Conservation (phyloP, 1,139 yeast genomes). For the Schizosaccharomyces versatilis region DNA sequence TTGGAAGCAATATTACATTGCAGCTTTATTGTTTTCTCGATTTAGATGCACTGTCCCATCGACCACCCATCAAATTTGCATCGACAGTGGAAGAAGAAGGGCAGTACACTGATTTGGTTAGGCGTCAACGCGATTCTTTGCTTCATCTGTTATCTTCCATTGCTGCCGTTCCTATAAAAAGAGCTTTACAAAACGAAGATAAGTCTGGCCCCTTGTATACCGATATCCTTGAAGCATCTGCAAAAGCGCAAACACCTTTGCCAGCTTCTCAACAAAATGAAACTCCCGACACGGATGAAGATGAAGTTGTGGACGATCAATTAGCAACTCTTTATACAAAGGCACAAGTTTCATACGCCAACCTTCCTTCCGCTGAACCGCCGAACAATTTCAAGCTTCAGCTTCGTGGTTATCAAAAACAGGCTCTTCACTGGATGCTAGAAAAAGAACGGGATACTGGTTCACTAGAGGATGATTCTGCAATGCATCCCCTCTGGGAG, state of each 20-base stretch:
- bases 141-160: neutral
- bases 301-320: constrained; percentile 31
- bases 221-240: neutral
- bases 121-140: neutral
- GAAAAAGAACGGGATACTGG: constrained; percentile 31
- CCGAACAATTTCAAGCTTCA: constrained; percentile 30
- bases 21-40: constrained; percentile 42
- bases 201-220: neutral
- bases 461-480: constrained; percentile 20
- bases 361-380: constrained; percentile 44
- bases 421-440: constrained; percentile 21
- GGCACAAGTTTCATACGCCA: constrained; percentile 26
- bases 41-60: neutral
- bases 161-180: neutral
- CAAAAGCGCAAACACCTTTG: neutral
- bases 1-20: constrained; percentile 50
- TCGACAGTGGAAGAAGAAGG: neutral
- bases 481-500: constrained; percentile 74
- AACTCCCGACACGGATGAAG: constrained; percentile 19
- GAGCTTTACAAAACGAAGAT: neutral
- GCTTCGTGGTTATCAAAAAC: constrained; percentile 52
- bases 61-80: neutral
- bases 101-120: neutral
- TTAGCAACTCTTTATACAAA: constrained; percentile 51
- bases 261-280: constrained; percentile 8